These are phyloP conservation scores for Colletotrichum incanum DNA, from an alignment of 2,329 filamentous ascomycete species.

Conservation along the genomic window DNA sequence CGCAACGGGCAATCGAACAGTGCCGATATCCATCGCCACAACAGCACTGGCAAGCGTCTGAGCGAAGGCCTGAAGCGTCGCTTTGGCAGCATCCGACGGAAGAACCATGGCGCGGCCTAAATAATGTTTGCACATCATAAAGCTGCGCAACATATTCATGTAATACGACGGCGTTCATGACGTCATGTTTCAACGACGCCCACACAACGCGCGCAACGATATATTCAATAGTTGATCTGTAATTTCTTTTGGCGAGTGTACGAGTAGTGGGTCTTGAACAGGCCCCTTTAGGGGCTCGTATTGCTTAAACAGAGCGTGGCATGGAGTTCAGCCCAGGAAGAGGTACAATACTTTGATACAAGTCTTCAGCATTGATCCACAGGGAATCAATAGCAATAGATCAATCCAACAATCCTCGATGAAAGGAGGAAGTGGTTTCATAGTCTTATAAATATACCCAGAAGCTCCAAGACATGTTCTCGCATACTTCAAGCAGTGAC, in stretches of 20 bases:
- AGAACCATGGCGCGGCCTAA: constrained; percentile 50
- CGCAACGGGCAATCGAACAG: constrained; percentile 46
- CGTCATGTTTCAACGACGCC: constrained; percentile 9
- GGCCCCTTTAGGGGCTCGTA: too few relatives aligned
- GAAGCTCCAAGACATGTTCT: background rate
- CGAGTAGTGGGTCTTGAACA: constrained; percentile 1
- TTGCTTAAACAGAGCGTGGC: background rate
- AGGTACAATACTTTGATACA: background rate
- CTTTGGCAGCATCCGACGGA: constrained; percentile 67
- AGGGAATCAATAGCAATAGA: background rate
- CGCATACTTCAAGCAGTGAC: background rate
- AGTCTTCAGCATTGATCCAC: background rate
- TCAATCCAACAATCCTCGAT: background rate
- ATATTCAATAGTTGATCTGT: background rate
- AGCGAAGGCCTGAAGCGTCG: constrained; percentile 68
- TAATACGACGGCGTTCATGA: constrained; percentile 5
- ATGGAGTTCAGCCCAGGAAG: background rate
- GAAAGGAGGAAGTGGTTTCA: background rate
- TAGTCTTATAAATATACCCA: constrained; percentile 1
- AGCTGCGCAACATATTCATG: background rate
- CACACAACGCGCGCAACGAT: background rate
- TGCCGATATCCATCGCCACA: constrained; percentile 54
- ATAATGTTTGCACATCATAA: background rate
- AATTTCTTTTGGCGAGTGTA: constrained; percentile 13
- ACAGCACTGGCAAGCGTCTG: constrained; percentile 61